phyloP scores from a whole-genome alignment of 2,329 filamentous ascomycete genomes.

The Pyrenophora teres region DNA sequence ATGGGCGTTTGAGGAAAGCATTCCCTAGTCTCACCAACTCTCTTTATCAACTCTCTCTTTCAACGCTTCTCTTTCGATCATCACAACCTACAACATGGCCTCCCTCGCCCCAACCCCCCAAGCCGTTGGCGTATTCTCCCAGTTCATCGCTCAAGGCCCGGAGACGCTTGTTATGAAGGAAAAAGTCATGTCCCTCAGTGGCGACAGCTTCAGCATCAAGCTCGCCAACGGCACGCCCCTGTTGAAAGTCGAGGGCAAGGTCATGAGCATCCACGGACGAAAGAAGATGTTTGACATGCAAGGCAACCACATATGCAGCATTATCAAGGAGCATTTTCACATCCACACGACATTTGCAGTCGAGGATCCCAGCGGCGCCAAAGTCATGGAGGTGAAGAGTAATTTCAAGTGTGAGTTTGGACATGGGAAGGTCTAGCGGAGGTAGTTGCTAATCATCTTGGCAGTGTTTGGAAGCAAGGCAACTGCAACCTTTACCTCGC shows the following conservation, averaged over 20 bases:
- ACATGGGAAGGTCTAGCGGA: too few species aligned
- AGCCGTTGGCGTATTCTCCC: constrained; percentile 36
- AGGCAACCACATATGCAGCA: constrained; percentile 62
- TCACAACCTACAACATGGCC: constrained; percentile 13
- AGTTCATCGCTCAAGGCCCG: constrained; percentile 34
- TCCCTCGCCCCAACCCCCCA: constrained; percentile 19
- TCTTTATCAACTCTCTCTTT: neutral
- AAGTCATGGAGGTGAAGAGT: constrained; percentile 61
- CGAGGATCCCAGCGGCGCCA: too few species aligned
- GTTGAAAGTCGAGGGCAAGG: constrained; percentile 61
- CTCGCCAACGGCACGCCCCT: constrained; percentile 59
- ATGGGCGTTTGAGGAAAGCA: neutral
- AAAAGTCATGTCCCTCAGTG: constrained; percentile 64
- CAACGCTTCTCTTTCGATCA: neutral
- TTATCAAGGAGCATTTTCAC: constrained; percentile 58
- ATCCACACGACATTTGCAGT: too few species aligned
- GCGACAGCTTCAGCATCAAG: constrained; percentile 68
- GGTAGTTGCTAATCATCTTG: too few species aligned
- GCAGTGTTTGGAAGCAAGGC: constrained; percentile 62
- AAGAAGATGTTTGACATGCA: constrained; percentile 61
- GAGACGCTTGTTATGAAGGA: constrained; percentile 63
- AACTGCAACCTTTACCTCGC: constrained; percentile 57
- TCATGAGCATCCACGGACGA: constrained; percentile 57
- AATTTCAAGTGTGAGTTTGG: constrained; percentile 55
- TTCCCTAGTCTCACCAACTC: neutral